A percentile compares a stretch with the other conserved stretches of the same genome.
Conservation (phyloP, 257 asterid genomes). For the Salvia hispanica region DNA sequence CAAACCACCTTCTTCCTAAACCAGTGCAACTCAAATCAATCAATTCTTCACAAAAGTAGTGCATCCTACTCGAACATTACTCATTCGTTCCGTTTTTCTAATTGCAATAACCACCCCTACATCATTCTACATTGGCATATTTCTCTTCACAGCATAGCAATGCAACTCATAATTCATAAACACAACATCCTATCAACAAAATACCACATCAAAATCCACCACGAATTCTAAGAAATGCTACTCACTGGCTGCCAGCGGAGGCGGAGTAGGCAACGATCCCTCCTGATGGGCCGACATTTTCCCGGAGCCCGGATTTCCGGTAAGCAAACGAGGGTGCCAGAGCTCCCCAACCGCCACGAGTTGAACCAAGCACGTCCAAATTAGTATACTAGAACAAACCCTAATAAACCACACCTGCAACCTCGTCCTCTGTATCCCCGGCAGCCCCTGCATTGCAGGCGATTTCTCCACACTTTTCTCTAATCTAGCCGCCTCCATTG, state of each 20-base stretch:
- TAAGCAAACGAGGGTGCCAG: constrained; percentile 69
- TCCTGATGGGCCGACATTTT: constrained; percentile 50
- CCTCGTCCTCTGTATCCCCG: constrained; percentile 65
- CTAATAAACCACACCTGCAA: constrained; percentile 87
- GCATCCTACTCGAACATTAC: constrained; percentile 4
- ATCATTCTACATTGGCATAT: constrained; percentile 20
- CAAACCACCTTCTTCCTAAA: constrained; percentile 19
- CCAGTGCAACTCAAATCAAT: constrained; percentile 17
- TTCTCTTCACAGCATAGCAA: constrained; percentile 8
- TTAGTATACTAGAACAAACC: constrained; percentile 81
- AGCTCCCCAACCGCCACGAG: constrained; percentile 77
- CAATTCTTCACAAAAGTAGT: not conserved
- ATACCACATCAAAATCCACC: constrained; percentile 11
- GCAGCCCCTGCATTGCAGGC: constrained; percentile 60
- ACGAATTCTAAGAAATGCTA: constrained; percentile 33
- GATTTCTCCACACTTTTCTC: constrained; percentile 47
- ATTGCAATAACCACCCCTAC: constrained; percentile 15
- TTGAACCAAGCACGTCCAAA: constrained; percentile 95
- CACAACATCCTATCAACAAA: not conserved
- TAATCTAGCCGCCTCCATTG: constrained; percentile 59
- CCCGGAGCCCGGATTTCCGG: constrained; percentile 46
- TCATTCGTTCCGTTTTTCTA: not conserved
- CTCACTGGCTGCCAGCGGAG: constrained; percentile 65
- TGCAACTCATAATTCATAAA: constrained; percentile 25
- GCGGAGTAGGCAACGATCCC: constrained; percentile 42